Conservation (phyloP, 2,329 filamentous ascomycete genomes). For the Pochonia chlamydosporia region DNA sequence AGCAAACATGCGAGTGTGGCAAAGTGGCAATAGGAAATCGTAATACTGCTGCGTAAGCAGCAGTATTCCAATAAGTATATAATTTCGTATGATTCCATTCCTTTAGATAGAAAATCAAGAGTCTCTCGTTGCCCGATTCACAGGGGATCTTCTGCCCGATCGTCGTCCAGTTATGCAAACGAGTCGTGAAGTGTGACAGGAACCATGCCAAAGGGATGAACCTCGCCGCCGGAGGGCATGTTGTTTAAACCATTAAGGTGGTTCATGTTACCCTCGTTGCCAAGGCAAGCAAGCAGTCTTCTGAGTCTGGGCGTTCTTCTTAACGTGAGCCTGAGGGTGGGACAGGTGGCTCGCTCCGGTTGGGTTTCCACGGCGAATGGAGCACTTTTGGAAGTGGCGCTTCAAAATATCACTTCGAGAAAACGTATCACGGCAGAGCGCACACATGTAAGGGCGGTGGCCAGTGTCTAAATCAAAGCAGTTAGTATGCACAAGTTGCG, state of each 20-base stretch:
- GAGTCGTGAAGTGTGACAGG: too few relatives aligned
- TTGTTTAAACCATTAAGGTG: slow-evolving; percentile 57
- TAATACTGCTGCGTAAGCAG: too few relatives aligned
- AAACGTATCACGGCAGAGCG: slow-evolving; percentile 96
- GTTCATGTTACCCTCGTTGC: slow-evolving; percentile 48
- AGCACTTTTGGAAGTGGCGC: slow-evolving; percentile 99
- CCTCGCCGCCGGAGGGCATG: slow-evolving; percentile 51
- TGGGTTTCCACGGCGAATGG: slow-evolving; percentile 89
- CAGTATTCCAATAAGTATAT: too few relatives aligned
- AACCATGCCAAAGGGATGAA: slow-evolving; percentile 53
- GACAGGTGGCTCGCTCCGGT: slow-evolving; percentile 92
- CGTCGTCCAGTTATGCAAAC: too few relatives aligned
- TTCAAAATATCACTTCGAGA: slow-evolving; percentile 97
- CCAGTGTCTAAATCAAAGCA: slow-evolving; percentile 68
- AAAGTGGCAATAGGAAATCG: too few relatives aligned
- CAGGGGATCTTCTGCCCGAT: too few relatives aligned
- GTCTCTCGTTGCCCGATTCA: too few relatives aligned
- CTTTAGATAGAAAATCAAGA: too few relatives aligned
- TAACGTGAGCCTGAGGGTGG: slow-evolving; percentile 83
- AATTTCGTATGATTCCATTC: too few relatives aligned
- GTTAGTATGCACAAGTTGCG: slow-evolving; percentile 21
- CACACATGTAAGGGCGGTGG: slow-evolving; percentile 96
- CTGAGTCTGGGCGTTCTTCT: slow-evolving; percentile 62
- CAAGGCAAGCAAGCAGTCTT: slow-evolving; percentile 48
- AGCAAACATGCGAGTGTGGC: too few relatives aligned